These are phyloP conservation scores for Jacaranda copaia DNA, from an alignment of 257 asterid species.

Conservation along the genomic window DNA sequence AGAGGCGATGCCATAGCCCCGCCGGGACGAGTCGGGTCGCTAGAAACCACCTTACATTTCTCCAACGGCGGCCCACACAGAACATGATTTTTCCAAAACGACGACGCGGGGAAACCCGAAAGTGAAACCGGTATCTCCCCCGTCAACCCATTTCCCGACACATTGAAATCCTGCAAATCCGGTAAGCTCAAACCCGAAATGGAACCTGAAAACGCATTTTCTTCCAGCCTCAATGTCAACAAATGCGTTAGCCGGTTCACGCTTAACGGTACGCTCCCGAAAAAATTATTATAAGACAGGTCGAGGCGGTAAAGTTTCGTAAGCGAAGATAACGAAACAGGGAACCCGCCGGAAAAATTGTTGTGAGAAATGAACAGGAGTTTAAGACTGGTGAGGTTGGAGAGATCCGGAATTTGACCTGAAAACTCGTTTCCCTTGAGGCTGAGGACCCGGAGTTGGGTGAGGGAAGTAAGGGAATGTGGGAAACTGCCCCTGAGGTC, in stretches of 20 bases:
- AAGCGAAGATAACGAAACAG: conserved; percentile 41
- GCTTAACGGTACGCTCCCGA: conserved; percentile 53
- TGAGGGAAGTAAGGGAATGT: conserved; percentile 42
- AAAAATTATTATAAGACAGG: conserved; percentile 56
- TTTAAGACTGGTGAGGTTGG: conserved; percentile 51
- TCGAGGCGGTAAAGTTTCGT: conserved; percentile 59
- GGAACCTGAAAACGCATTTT: conserved; percentile 62
- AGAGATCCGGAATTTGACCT: conserved; percentile 61
- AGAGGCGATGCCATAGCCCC: conserved; percentile 65
- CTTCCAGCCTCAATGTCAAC: conserved; percentile 73
- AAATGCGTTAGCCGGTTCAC: conserved; percentile 56
- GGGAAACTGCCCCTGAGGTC: conserved; percentile 45
- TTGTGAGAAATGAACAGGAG: conserved; percentile 60
- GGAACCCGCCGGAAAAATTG: conserved; percentile 56
- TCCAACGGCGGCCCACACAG: conserved; percentile 77
- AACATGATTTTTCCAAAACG: conserved; percentile 53
- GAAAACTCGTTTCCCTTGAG: conserved; percentile 56
- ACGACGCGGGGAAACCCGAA: conserved; percentile 58
- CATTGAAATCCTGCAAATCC: conserved; percentile 66
- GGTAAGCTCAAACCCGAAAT: conserved; percentile 51
- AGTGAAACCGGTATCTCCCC: conserved; percentile 68
- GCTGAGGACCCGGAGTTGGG: conserved; percentile 59
- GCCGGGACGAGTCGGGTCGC: conserved; percentile 58
- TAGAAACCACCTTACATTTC: conserved; percentile 44
- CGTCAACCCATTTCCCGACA: conserved; percentile 52